phyloP scores from a whole-genome alignment of 192 early-diverging fungal species.

The Cetraspora pellucida region DNA sequence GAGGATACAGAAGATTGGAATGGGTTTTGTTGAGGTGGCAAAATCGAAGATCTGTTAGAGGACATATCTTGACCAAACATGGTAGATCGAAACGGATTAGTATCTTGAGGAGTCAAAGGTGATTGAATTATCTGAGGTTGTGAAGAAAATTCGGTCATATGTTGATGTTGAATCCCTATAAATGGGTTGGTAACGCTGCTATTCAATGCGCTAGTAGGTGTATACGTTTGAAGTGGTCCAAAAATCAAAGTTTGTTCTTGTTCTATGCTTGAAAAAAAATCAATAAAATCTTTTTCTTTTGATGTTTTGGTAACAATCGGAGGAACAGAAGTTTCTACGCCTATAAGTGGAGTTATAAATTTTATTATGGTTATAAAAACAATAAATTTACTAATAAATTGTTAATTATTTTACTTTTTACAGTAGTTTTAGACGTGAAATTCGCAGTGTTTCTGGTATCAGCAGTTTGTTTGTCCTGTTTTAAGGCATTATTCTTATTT shows the following conservation, averaged over 20 bases:
- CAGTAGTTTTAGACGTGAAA: not conserved
- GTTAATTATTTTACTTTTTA: not conserved
- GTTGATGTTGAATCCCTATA: conserved; percentile 39
- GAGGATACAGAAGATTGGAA: not conserved
- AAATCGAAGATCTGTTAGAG: not conserved
- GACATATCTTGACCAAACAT: not conserved
- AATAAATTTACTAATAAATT: not conserved
- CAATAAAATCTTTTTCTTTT: conserved; percentile 46
- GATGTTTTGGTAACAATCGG: not conserved
- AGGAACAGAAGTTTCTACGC: not conserved
- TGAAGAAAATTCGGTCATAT: conserved; percentile 35
- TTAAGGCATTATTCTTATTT: not conserved
- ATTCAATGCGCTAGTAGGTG: conserved; percentile 17
- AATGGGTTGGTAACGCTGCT: conserved; percentile 26
- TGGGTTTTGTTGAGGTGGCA: conserved; percentile 6
- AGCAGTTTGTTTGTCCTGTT: not conserved
- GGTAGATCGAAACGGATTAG: conserved; percentile 43
- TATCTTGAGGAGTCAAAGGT: conserved; percentile 35
- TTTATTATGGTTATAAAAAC: not conserved
- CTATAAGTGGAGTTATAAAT: too few relatives aligned
- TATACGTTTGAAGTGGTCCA: conserved; percentile 33
- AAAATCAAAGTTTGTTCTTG: conserved; percentile 44
- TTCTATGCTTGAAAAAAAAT: conserved; percentile 50
- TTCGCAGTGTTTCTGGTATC: not conserved
- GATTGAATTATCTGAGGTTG: conserved; percentile 39